Evolutionary conservation across 768 basidiomycete species (phyloP), one percentile per base, ranked within the genome.

Genomic region (Gyrodon lividus): DNA sequence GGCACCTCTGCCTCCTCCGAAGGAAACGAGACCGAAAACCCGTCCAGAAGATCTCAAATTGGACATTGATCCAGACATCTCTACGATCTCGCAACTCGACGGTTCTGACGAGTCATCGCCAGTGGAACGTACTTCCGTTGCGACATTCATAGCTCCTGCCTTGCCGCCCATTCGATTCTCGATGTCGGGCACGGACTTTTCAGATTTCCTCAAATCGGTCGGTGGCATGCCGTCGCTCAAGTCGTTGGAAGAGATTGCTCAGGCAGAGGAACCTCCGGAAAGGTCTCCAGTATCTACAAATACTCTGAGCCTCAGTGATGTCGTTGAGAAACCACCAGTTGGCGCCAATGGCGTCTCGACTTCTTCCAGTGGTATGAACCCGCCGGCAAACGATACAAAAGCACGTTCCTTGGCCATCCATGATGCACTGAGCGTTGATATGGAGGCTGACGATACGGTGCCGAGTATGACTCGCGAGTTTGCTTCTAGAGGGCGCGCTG

Each of bases 101-200:
- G 68, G 67, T 44, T 76, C 74, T 3, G 77, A 80, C 19, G 86
- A 87, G 57, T 80, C 81, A 10, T 80, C 82, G 2, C 80, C 83
- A 0, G 80, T 88, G 26, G 81, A 89, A 63, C 79, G 77, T 38
- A 82, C 79, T 10, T 84, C 86, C 7, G 80, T 79, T 59, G 75
- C 87, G 6, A 91, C 91, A 17, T 88, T 87, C 65, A 89, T 92
- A 43, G 88, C 90, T 0, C 92, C 93, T 34, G 89, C 91, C 3
- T 74, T 94, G 24, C 92, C 92, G 3, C 91, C 91, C 0, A 93
- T 96, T 61, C 83, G 90, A n/a, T 87, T 96, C 67, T 95, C 93
- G 14, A 78, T 96, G 72, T 87, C 83, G 52, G 80, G 84, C 41
- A 74, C 82, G 0, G 93, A 96, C 65, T 94, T 98, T 62, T 82